These are phyloP conservation scores for Trichoderma sp. DNA, from an alignment of 2,329 filamentous ascomycete species.

Conservation along the genomic window DNA sequence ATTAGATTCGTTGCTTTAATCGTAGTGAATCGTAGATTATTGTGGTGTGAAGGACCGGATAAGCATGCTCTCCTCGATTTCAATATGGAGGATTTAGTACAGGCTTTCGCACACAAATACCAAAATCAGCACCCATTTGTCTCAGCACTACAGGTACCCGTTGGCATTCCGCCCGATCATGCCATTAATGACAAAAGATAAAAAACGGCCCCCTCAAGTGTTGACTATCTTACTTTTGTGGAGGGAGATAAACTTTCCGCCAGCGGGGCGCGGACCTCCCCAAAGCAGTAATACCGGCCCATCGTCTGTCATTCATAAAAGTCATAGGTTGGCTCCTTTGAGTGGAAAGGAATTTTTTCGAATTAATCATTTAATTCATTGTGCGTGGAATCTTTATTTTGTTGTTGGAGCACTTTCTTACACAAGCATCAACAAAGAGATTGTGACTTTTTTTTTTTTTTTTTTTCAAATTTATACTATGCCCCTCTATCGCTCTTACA, in stretches of 20 bases:
- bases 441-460: not conserved
- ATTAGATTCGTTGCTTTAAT: not conserved
- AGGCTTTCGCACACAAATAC: not conserved
- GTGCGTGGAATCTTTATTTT: not conserved
- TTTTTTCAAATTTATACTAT: not conserved
- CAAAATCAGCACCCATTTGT: not conserved
- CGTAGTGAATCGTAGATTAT: not conserved
- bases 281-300: conserved; percentile 24
- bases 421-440: not conserved
- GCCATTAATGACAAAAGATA: conserved; percentile 2
- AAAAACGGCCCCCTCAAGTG: not conserved
- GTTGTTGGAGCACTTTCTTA: not conserved
- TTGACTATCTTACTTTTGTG: not conserved
- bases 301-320: conserved; percentile 1
- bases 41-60: not conserved
- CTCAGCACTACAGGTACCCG: not conserved
- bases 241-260: conserved; percentile 12
- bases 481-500: not conserved
- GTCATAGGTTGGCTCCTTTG: not conserved
- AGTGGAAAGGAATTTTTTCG: not conserved
- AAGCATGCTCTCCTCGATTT: not conserved
- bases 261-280: conserved; percentile 25
- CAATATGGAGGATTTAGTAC: not conserved
- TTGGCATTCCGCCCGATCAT: conserved; percentile 4
- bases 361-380: not conserved